A percentile compares a stretch with the other conserved stretches of the same genome.
phyloP scores from a whole-genome alignment of 1,139 yeast species.

The Candida sp. region DNA sequence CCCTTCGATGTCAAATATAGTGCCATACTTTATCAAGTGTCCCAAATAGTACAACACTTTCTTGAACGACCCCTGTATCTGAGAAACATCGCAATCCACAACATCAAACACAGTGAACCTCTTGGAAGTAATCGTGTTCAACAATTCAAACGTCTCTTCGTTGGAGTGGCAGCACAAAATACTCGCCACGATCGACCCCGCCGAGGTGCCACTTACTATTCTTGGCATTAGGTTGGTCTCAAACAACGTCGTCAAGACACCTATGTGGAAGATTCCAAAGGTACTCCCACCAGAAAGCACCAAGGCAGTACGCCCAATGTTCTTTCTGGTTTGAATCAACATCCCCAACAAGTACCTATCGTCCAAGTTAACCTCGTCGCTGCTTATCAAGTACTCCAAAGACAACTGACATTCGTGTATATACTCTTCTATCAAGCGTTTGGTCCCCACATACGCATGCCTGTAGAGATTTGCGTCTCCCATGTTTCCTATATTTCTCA shows the following conservation, averaged over 20 bases:
- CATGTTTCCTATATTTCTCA: conserved; percentile 85
- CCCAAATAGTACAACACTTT: conserved; percentile 35
- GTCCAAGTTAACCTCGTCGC: conserved; percentile 55
- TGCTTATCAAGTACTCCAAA: conserved; percentile 52
- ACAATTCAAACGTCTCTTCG: conserved; percentile 66
- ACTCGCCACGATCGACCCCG: conserved; percentile 95
- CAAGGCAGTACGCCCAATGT: conserved; percentile 92
- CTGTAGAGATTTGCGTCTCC: conserved; percentile 81
- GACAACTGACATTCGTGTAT: conserved; percentile 75
- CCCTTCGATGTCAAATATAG: conserved; percentile 83
- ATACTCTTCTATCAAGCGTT: conserved; percentile 80
- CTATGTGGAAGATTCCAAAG: conserved; percentile 91
- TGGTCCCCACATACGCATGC: conserved; percentile 87
- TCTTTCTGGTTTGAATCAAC: conserved; percentile 86
- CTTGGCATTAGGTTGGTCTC: conserved; percentile 81
- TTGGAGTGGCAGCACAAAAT: conserved; percentile 81
- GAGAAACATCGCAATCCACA: conserved; percentile 27
- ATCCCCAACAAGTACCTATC: conserved; percentile 75
- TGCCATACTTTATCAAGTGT: conserved; percentile 78
- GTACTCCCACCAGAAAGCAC: conserved; percentile 96
- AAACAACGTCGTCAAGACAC: conserved; percentile 80
- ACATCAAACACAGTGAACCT: conserved; percentile 74
- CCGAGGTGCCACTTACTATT: conserved; percentile 94
- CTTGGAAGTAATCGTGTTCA: conserved; percentile 56
- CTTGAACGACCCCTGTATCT: conserved; percentile 46